Evolutionary conservation across 2,329 filamentous ascomycete species (phyloP).

Genomic region (Diaporthe citrichinensis): DNA sequence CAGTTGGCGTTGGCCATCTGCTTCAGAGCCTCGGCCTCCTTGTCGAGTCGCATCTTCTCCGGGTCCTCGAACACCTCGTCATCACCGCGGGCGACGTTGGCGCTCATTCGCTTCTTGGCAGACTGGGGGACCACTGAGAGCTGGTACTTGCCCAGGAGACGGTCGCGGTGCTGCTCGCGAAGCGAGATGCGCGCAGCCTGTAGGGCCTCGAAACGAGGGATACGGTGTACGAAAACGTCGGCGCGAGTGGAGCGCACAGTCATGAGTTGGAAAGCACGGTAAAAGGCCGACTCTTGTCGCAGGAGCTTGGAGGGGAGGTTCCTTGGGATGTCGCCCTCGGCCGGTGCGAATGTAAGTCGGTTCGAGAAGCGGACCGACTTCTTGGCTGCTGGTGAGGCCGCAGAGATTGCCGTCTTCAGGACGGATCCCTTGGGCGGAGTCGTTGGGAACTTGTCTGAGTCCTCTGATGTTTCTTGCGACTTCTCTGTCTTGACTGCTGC

Average conservation of each 20-base stretch:
- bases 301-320: constrained; percentile 66
- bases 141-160: constrained; percentile 88
- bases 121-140: constrained; percentile 78
- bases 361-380: constrained; percentile 85
- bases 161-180: constrained; percentile 79
- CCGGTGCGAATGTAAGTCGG: constrained; percentile 56
- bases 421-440: constrained; percentile 43
- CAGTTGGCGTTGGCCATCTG: constrained; percentile 76
- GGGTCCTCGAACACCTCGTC: constrained; percentile 74
- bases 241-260: constrained; percentile 74
- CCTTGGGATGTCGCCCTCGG: constrained; percentile 58
- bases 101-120: constrained; percentile 79
- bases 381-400: constrained; percentile 60
- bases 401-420: constrained; percentile 26
- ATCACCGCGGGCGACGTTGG: constrained; percentile 81
- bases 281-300: constrained; percentile 83
- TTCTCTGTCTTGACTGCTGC: constrained; percentile 34
- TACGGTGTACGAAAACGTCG: constrained; percentile 88
- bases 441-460: constrained; percentile 48
- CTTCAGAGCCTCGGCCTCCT: constrained; percentile 83
- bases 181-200: constrained; percentile 86
- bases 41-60: constrained; percentile 76
- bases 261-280: constrained; percentile 86
- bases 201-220: constrained; percentile 88
- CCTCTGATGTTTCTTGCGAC: constrained; percentile 44